These are phyloP conservation scores for Ophiocordyceps camponoti-floridani DNA, from an alignment of 2,329 filamentous ascomycete species.

Conservation along the genomic window DNA sequence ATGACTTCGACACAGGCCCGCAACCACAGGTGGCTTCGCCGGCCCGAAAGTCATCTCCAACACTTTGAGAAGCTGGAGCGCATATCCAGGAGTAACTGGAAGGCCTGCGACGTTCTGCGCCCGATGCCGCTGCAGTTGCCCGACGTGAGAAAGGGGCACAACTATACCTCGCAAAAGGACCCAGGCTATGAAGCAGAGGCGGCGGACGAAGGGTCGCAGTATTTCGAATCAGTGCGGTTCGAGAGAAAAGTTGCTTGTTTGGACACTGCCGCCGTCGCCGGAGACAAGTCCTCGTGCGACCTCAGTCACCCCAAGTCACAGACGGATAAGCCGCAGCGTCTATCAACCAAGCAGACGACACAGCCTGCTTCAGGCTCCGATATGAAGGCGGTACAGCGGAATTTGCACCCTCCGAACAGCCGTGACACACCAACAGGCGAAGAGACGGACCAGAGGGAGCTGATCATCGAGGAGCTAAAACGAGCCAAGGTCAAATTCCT, in stretches of 20 bases:
- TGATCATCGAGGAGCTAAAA: slow-evolving; percentile 11
- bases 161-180: neutral
- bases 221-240: neutral
- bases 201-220: neutral
- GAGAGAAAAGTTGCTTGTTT: neutral
- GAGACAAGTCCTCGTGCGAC: neutral
- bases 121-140: slow-evolving; percentile 17
- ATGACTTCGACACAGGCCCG: slow-evolving; percentile 11
- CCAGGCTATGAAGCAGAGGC: neutral
- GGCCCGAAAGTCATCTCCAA: slow-evolving; percentile 10
- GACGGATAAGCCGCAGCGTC: no score
- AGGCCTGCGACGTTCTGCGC: slow-evolving; percentile 9
- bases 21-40: slow-evolving; percentile 16
- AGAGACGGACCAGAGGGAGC: slow-evolving; percentile 5
- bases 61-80: slow-evolving; percentile 15
- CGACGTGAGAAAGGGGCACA: slow-evolving; percentile 5
- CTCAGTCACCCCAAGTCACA: neutral
- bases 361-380: no score
- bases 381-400: no score
- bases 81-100: slow-evolving; percentile 10
- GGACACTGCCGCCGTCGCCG: neutral
- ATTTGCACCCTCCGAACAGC: no score
- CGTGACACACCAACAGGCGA: no score
- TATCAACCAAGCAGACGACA: no score
- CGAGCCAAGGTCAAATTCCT: slow-evolving; percentile 12